Conservation (phyloP, 805 yeast species). For the Tetrapisispora fleetii region DNA sequence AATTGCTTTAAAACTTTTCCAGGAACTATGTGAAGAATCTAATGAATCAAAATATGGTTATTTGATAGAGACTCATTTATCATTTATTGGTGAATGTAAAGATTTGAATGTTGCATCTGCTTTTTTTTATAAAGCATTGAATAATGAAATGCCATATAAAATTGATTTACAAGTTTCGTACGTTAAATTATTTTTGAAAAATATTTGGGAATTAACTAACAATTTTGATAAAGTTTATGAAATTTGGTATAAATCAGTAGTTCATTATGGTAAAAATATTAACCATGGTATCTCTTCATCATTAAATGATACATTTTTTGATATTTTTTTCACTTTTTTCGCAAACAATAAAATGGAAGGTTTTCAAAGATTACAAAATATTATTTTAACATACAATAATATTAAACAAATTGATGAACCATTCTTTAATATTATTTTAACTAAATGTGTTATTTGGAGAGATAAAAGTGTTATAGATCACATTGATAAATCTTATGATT, state of each 20-base stretch:
- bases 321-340: constrained; percentile 53
- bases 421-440: constrained; percentile 67
- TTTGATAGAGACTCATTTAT: constrained; percentile 63
- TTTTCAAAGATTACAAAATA: constrained; percentile 43
- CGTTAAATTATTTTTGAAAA: constrained; percentile 52
- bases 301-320: constrained; percentile 57
- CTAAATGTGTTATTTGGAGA: constrained; percentile 58
- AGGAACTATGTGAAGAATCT: constrained; percentile 44
- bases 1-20: constrained; percentile 56
- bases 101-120: constrained; percentile 62
- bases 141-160: constrained; percentile 60
- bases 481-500: constrained; percentile 47
- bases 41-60: constrained; percentile 40
- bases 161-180: constrained; percentile 66
- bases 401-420: constrained; percentile 62
- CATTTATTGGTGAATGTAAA: constrained; percentile 68
- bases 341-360: constrained; percentile 43
- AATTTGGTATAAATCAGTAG: constrained; percentile 55
- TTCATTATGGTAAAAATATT: constrained; percentile 46
- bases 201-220: constrained; percentile 47
- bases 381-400: constrained; percentile 46
- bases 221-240: constrained; percentile 49
- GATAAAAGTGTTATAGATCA: constrained; percentile 56
- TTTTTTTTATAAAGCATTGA: constrained; percentile 65
- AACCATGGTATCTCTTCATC: constrained; percentile 65